Percentiles rank a stretch among this genome's conserved stretches.
phyloP scores from a whole-genome alignment of 805 yeast species.

The Maudiozyma pseudohumilis region DNA sequence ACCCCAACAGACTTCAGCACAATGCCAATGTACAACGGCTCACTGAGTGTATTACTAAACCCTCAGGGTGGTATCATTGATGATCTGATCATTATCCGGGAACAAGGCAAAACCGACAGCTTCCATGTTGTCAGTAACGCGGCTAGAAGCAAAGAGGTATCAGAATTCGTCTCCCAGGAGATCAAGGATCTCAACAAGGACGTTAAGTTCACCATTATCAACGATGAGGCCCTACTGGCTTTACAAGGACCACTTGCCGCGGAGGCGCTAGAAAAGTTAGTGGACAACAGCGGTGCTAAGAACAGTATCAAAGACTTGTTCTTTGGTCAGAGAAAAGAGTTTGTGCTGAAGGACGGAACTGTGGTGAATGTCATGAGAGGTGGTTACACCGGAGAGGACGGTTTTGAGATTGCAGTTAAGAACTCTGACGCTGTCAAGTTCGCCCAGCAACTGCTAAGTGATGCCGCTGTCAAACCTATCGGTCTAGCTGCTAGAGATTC shows the following conservation, averaged over 20 bases:
- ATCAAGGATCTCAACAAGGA: conserved; percentile 29
- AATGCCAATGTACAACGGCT: conserved; percentile 50
- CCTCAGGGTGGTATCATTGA: conserved; percentile 84
- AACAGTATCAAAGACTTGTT: conserved; percentile 41
- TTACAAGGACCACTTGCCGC: conserved; percentile 87
- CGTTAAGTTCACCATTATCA: conserved; percentile 39
- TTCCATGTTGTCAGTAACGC: conserved; percentile 94
- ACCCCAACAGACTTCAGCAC: conserved; percentile 79
- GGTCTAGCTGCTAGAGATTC: conserved; percentile 99
- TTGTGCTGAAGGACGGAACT: conserved; percentile 30
- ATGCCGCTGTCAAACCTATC: conserved; percentile 62
- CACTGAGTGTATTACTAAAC: conserved; percentile 66
- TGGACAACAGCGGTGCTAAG: conserved; percentile 30
- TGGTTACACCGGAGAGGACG: conserved; percentile 98
- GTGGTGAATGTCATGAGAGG: conserved; percentile 79
- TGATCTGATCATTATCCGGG: conserved; percentile 84
- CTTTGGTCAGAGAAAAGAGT: conserved; percentile 55
- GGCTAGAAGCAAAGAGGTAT: conserved; percentile 80
- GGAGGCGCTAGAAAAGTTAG: conserved; percentile 51
- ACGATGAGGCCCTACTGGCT: conserved; percentile 66
- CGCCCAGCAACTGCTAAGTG: conserved; percentile 48
- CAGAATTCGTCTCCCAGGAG: conserved; percentile 50
- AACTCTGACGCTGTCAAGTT: conserved; percentile 48
- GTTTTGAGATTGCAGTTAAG: conserved; percentile 83
- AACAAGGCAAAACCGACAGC: conserved; percentile 39